A percentile compares a stretch with the other conserved stretches of the same genome.
phyloP scores from a whole-genome alignment of 371 early-diverging fungal genomes.

The Mucor irregularis region DNA sequence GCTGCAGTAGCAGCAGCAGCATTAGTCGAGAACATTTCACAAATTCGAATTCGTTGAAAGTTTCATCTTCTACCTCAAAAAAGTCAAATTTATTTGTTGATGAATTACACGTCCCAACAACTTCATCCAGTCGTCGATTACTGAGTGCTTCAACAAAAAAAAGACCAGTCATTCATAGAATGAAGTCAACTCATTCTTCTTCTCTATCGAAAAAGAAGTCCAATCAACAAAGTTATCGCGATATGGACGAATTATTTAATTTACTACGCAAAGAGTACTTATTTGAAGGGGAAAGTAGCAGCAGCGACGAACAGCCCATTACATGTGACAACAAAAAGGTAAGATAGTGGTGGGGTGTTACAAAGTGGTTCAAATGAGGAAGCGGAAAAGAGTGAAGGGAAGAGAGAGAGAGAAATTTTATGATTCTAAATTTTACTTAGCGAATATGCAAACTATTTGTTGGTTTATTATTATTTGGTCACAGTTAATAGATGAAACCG shows the following conservation, averaged over 20 bases:
- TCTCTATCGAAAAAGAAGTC: background rate
- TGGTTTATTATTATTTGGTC: constrained; percentile 32
- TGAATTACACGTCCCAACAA: background rate
- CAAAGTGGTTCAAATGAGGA: background rate
- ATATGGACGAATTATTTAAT: constrained; percentile 8
- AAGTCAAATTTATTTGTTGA: background rate
- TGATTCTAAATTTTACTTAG: constrained; percentile 48
- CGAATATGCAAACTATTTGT: constrained; percentile 35
- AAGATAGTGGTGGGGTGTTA: background rate
- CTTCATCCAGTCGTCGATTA: constrained; percentile 6
- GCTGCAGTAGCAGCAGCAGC: no score
- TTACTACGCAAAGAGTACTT: constrained; percentile 5
- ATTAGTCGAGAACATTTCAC: no score
- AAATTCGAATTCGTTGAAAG: no score
- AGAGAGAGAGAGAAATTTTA: constrained; percentile 8
- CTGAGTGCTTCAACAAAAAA: background rate
- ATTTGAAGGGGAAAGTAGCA: background rate
- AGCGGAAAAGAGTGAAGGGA: background rate
- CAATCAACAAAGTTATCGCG: background rate
- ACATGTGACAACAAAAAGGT: no score
- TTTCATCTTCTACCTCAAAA: no score
- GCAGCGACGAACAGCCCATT: no score
- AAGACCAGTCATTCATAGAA: constrained; percentile 7
- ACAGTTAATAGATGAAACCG: constrained; percentile 46
- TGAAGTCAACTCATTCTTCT: constrained; percentile 4